Evolutionary conservation across 345 rosid species (phyloP), one percentile per base, ranked within the genome.

Genomic region (Citrus maxima): DNA sequence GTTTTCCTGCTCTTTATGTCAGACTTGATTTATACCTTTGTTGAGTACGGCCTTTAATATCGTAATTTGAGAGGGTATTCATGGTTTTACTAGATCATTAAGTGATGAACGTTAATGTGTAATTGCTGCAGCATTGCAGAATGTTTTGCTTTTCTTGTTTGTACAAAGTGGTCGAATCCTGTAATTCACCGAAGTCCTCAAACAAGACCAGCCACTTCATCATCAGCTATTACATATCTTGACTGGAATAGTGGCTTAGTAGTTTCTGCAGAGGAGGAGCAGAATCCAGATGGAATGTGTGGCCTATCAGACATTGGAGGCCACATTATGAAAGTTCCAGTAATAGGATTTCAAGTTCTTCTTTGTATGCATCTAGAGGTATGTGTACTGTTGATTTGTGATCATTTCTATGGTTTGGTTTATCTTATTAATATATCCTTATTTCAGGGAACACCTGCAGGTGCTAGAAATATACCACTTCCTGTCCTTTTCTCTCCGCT

Each of bases 341-440:
- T 96, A 77, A 83, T 95, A 81, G 93, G 86, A 77, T 96, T 94
- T 79, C 98, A 96, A 84, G 88, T 93, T 76, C 86, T 93, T 78
- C 97, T 96, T 66, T 96, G 97, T 84, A 94, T 96, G 99, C 89
- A 76, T 77, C 82, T 96, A 88, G 95, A 89, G 99, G 99, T 96
- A 82, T 63, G 80, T 73, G 55, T 40, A 38, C 79, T 30, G 59
- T 46, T 56, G 61, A 6, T 70, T 74, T 75, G 6, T 72, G 62
- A 25, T 78, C 74, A 35, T 77, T 55, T 55, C 73, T 62, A 22
- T 67, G 72, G 67, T 42, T 83, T 82, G 77, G 58, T 58, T 71
- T 81, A 70, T 72, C 75, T 83, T 84, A 42, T 67, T 73, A 72
- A 66, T 64, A 64, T 55, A 72, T 56, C 55, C 62, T 21, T 79